Conservation (phyloP, 1,139 yeast genomes). For the Hemisphaericaspora xylofermentans region DNA sequence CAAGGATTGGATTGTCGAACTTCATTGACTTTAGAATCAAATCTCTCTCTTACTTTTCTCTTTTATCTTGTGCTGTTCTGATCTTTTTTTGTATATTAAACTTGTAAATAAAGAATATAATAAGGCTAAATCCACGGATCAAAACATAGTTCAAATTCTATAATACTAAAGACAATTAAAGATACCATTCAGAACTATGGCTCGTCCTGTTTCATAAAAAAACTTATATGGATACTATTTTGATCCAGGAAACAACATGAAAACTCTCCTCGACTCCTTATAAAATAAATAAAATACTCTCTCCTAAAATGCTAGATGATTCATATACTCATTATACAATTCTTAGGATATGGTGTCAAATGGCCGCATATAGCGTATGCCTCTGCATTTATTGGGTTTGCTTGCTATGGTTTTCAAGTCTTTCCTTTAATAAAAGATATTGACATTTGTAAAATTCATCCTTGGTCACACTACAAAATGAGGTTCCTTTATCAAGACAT, state of each 20-base stretch:
- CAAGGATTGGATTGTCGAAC: too few species aligned
- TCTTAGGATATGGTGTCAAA: neutral
- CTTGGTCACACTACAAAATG: conserved; percentile 42
- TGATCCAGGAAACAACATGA: neutral
- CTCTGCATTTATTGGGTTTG: conserved; percentile 12
- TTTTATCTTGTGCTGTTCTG: too few species aligned
- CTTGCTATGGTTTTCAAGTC: conserved; percentile 32
- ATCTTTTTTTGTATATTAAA: neutral
- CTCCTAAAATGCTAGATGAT: neutral
- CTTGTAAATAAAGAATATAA: neutral
- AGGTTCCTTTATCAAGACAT: conserved; percentile 48
- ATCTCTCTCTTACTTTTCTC: neutral
- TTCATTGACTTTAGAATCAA: neutral
- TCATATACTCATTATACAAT: neutral
- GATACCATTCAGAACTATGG: neutral
- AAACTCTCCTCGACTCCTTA: neutral
- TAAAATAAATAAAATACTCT: conserved; percentile 1
- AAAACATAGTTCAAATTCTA: neutral
- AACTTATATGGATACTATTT: neutral
- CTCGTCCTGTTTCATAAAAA: neutral
- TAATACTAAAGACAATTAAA: neutral
- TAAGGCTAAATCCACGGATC: neutral
- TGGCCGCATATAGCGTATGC: neutral
- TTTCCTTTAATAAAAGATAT: conserved; percentile 43
- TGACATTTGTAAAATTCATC: conserved; percentile 51